Base-by-base conservation (phyloP, 805 yeast species). In the Candida cerambycidarum region DNA sequence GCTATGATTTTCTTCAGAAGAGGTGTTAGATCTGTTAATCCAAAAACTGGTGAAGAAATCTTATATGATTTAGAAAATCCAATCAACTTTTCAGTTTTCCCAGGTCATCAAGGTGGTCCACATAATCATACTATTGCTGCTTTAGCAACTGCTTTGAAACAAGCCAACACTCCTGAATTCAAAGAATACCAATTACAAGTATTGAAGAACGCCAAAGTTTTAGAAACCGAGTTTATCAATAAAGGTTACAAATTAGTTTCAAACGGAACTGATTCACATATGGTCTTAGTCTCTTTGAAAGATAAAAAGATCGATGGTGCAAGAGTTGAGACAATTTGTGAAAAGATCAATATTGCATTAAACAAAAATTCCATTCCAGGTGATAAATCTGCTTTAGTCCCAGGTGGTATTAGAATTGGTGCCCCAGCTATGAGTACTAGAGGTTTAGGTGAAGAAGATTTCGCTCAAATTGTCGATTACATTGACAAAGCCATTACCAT, bases 91-190 rank as follows among this genome's bases (percentile, higher is more conserved):
- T 88, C 97, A 24, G 98, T 92, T 43, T 92, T 92, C 87, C 99
- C 99, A 55, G 98, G 95, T 52, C 98, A 92, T 68, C 99, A 92
- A 76, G 99, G 99, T 75, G 99, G 99, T 62, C 99, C 99, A 54
- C 98, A 92, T 70, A 92, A 92, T 75, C 97, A 92, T 71, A 92
- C 98, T 56, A 92, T 92, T 60, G 82, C 96, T 51, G 98, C 98
- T 15, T 76, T 92, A 56, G 95, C 98, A 24, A 92, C 89, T 44
- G 98, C 98, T 29, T 78, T 92, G 59, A 88, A 88, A 62, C 98
- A 92, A 75, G 90, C 96, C 44, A 73, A 79, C 40, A 76, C 92
- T 36, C 95, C 96, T 29, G 97, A 88, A 65, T 92, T 83, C 74
- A 84, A 79, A 64, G 76, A 80, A 57, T 92, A 92, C 73, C 98